These are phyloP conservation scores for Comarum palustre DNA, from an alignment of 306 rosid genomes.

Conservation along the genomic window DNA sequence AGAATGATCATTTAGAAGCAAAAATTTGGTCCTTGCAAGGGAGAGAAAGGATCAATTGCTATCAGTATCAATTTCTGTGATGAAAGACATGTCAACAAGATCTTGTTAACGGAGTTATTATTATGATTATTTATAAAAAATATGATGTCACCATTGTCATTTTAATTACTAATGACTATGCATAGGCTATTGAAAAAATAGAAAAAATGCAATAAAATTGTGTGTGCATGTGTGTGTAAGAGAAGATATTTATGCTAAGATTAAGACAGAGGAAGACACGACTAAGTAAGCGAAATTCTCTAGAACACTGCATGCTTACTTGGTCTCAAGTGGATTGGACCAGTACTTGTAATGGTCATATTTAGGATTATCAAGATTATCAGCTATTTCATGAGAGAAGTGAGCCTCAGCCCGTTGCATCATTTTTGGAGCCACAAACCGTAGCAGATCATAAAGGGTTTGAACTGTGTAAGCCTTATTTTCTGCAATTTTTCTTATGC, in stretches of 20 bases:
- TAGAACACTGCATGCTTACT: constrained; percentile 38
- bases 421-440: constrained; percentile 53
- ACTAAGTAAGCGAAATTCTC: not conserved
- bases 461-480: constrained; percentile 45
- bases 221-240: not conserved
- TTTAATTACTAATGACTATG: not conserved
- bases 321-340: constrained; percentile 86
- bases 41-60: no score
- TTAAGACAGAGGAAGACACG: not conserved
- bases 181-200: not conserved
- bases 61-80: no score
- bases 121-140: not conserved
- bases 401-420: constrained; percentile 65
- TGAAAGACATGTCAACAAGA: no score
- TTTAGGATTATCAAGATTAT: constrained; percentile 63
- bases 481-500: constrained; percentile 30
- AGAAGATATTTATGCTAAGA: not conserved
- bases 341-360: constrained; percentile 69
- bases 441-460: constrained; percentile 49
- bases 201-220: not conserved
- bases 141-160: not conserved
- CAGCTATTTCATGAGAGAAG: constrained; percentile 82
- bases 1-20: not conserved
- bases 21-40: not conserved
- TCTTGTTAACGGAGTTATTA: not conserved